phyloP scores from a whole-genome alignment of 257 asterid species.

The Nicotiana paniculata region DNA sequence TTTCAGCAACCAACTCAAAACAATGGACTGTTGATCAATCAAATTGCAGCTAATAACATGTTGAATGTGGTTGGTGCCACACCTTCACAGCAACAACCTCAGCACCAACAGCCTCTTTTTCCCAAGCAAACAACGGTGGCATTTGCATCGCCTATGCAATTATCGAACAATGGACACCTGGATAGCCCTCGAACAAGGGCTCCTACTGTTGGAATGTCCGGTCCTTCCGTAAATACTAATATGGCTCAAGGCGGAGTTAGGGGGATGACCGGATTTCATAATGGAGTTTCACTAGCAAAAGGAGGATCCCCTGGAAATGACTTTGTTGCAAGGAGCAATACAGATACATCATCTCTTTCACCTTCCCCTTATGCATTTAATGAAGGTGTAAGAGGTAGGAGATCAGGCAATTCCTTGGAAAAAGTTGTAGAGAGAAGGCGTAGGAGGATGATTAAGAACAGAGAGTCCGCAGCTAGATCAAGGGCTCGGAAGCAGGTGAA shows the following conservation, averaged over 20 bases:
- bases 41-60: conserved; percentile 26
- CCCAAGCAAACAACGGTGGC: conserved; percentile 65
- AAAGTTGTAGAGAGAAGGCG: conserved; percentile 50
- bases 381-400: conserved; percentile 50
- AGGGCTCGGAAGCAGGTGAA: conserved; percentile 78
- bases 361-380: conserved; percentile 61
- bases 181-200: conserved; percentile 36
- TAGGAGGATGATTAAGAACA: conserved; percentile 46
- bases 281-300: conserved; percentile 34
- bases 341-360: conserved; percentile 51
- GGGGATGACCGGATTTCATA: conserved; percentile 39
- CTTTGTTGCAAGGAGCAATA: conserved; percentile 29
- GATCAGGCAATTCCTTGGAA: conserved; percentile 29
- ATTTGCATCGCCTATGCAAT: conserved; percentile 53
- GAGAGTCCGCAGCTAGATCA: conserved; percentile 55
- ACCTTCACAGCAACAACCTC: conserved; percentile 27
- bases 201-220: conserved; percentile 34
- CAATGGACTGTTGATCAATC: conserved; percentile 40
- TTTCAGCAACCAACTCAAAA: conserved; percentile 45
- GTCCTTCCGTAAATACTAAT: conserved; percentile 26
- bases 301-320: conserved; percentile 62
- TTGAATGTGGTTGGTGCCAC: conserved; percentile 32
- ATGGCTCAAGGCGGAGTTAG: conserved; percentile 36
- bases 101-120: conserved; percentile 45
- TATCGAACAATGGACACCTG: conserved; percentile 34